phyloP scores from a whole-genome alignment of 345 rosid species.

The Pistacia integerrima region DNA sequence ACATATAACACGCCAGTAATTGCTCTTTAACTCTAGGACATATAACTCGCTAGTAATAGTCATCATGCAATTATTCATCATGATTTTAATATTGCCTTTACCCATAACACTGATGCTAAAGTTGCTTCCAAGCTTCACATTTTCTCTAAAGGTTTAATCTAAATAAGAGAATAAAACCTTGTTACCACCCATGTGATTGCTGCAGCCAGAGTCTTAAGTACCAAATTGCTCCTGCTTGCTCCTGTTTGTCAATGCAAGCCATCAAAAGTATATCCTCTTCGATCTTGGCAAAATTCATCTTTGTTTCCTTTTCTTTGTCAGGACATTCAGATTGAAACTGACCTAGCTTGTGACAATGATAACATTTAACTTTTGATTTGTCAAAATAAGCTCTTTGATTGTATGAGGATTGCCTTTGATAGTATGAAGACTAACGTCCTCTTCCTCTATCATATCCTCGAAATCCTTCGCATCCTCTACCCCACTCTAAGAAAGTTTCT shows the following conservation, averaged over 20 bases:
- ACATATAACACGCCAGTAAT: slow-evolving; percentile 3
- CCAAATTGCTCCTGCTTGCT: neutral
- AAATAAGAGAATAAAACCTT: neutral
- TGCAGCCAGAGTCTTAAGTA: neutral
- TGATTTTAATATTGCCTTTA: neutral
- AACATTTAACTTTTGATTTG: neutral
- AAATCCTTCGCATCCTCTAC: accelerated
- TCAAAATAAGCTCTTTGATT: neutral
- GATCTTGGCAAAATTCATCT: neutral
- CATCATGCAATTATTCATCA: neutral
- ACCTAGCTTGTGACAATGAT: neutral
- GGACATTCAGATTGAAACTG: neutral
- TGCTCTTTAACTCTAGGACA: neutral
- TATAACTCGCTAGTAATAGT: neutral
- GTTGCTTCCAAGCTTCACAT: neutral
- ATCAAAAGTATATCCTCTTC: neutral
- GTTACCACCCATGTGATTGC: neutral
- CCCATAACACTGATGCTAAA: neutral
- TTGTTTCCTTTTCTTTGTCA: neutral
- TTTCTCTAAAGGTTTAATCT: neutral
- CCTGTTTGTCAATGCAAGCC: neutral
- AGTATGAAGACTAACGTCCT: too few relatives aligned
- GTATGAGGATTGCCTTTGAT: too few relatives aligned
- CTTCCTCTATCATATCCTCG: neutral
- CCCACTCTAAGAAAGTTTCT: too few relatives aligned